phyloP scores from a whole-genome alignment of 495 filamentous ascomycete genomes.

The Aspergillus bridgeri region DNA sequence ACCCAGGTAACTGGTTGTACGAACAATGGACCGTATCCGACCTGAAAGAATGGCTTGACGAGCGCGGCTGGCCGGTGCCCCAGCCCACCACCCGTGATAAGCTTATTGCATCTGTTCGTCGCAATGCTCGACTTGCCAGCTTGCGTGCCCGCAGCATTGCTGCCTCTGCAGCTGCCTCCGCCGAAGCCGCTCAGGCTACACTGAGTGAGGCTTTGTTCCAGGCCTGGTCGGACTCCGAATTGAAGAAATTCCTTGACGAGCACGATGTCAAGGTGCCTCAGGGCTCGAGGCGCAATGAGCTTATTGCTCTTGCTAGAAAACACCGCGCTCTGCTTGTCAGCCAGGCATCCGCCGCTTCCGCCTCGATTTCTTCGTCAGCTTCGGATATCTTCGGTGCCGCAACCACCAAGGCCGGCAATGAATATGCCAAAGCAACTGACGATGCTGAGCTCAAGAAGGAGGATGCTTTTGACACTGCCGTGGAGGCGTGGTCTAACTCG shows the following conservation, averaged over 20 bases:
- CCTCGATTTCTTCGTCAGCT: conserved; percentile 40
- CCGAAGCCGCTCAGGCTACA: conserved; percentile 63
- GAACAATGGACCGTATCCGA: conserved; percentile 78
- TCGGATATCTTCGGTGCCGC: conserved; percentile 72
- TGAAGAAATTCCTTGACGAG: conserved; percentile 77
- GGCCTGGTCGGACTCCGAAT: conserved; percentile 77
- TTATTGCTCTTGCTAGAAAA: conserved; percentile 87
- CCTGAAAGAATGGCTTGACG: conserved; percentile 81
- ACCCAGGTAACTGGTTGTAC: conserved; percentile 97
- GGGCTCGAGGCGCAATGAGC: conserved; percentile 84
- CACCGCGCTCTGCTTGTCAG: conserved; percentile 72
- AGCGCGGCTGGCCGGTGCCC: conserved; percentile 81
- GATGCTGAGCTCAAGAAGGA: conserved; percentile 60
- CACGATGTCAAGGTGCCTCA: conserved; percentile 80
- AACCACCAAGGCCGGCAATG: conserved; percentile 75
- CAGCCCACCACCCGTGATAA: conserved; percentile 84
- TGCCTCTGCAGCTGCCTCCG: conserved; percentile 61
- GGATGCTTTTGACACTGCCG: conserved; percentile 62
- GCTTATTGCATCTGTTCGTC: conserved; percentile 83
- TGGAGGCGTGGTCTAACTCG: conserved; percentile 66
- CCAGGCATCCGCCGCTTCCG: conserved; percentile 53
- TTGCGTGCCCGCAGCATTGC: conserved; percentile 57
- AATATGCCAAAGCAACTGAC: conserved; percentile 73
- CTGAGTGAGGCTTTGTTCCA: conserved; percentile 82
- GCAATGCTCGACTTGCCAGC: conserved; percentile 79